Conservation (phyloP, 345 rosid species). For the Brassica cretica region DNA sequence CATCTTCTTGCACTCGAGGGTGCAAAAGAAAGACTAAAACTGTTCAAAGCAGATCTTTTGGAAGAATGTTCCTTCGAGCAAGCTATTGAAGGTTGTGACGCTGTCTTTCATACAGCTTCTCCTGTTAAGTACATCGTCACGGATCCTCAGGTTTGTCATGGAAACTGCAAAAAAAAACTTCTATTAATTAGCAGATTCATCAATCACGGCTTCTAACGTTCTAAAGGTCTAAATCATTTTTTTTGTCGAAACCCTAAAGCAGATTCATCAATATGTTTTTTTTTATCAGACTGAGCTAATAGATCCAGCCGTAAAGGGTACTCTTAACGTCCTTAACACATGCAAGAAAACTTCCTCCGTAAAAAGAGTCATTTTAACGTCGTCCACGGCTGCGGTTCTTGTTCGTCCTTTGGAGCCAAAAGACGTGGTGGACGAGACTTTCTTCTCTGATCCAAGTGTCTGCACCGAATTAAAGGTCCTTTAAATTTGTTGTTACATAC, state of each 20-base stretch:
- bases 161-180: neutral
- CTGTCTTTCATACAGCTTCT: constrained; percentile 61
- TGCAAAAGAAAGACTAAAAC: constrained; percentile 36
- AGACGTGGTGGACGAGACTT: constrained; percentile 50
- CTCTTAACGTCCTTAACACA: constrained; percentile 49
- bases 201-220: neutral
- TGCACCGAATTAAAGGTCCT: constrained; percentile 35
- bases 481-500: neutral
- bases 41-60: constrained; percentile 41
- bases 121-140: constrained; percentile 39
- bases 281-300: neutral
- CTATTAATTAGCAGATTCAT: neutral
- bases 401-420: constrained; percentile 34
- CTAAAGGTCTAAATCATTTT: neutral
- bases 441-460: constrained; percentile 46
- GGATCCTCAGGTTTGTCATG: constrained; percentile 40
- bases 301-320: constrained; percentile 54
- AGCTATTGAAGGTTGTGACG: constrained; percentile 53
- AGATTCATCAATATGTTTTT: neutral
- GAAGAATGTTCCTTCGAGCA: constrained; percentile 43
- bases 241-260: too few relatives aligned
- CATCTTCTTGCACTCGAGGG: constrained; percentile 39
- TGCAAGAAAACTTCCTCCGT: constrained; percentile 46
- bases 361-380: constrained; percentile 55
- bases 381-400: constrained; percentile 47